Conservation (phyloP, 345 rosid genomes). For the Populus davidiana region DNA sequence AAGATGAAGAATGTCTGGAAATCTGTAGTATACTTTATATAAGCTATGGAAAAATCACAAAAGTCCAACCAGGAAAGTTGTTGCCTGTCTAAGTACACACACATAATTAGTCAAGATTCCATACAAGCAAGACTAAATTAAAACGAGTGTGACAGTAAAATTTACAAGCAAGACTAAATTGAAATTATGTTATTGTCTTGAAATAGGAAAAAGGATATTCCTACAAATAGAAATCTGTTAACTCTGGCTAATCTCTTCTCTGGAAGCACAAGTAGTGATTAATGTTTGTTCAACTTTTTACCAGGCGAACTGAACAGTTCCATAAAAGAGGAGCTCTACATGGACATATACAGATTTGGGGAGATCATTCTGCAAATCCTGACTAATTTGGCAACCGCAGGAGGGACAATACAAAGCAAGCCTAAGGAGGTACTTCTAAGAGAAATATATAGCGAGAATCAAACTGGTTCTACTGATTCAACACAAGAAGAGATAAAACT, state of each 20-base stretch:
- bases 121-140: background rate
- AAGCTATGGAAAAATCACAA: background rate
- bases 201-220: background rate
- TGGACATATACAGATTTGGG: constrained; percentile 69
- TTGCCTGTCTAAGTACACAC: background rate
- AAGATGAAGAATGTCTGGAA: constrained; percentile 9
- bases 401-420: constrained; percentile 46
- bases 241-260: background rate
- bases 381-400: constrained; percentile 43
- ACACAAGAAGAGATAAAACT: constrained; percentile 47
- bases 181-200: background rate
- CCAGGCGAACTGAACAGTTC: constrained; percentile 42
- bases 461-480: constrained; percentile 31
- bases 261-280: background rate
- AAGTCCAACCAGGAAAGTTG: constrained; percentile 7
- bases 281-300: background rate
- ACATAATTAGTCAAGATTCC: background rate
- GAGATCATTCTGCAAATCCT: constrained; percentile 68
- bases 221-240: background rate
- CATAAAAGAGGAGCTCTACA: constrained; percentile 44
- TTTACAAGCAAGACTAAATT: too few relatives aligned
- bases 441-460: constrained; percentile 54
- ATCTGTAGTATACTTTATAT: constrained; percentile 2
- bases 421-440: constrained; percentile 54
- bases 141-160: background rate